A percentile compares a stretch with the other conserved stretches of the same genome.
These are phyloP conservation scores for Amylostereum areolatum DNA, from an alignment of 1,284 basidiomycete genomes.

Conservation along the genomic window DNA sequence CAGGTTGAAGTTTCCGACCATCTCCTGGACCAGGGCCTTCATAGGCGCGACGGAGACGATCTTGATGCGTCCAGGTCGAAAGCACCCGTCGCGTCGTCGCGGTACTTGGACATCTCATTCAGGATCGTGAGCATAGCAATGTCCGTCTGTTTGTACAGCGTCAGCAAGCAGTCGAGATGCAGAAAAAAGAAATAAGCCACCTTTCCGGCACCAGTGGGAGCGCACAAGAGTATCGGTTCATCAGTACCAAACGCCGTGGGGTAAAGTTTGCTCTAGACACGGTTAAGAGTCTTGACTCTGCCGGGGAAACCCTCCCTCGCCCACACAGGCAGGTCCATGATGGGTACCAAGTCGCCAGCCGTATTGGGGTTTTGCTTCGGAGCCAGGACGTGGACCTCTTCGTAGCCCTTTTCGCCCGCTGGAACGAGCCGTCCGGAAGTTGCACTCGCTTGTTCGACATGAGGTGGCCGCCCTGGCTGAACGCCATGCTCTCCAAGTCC, in stretches of 20 bases:
- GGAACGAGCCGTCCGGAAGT: conserved; percentile 96
- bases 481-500: conserved; percentile 93
- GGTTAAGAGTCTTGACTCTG: conserved; percentile 78
- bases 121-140: conserved; percentile 95
- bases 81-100: conserved; percentile 76
- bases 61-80: conserved; percentile 91
- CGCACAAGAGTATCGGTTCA: conserved; percentile 94
- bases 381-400: conserved; percentile 96
- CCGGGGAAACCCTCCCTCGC: conserved; percentile 71
- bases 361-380: conserved; percentile 63
- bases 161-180: conserved; percentile 3
- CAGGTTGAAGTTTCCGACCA: conserved; percentile 92
- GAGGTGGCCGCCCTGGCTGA: conserved; percentile 91
- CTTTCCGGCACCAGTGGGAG: conserved; percentile 98
- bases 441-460: conserved; percentile 99
- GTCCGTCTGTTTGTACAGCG: conserved; percentile 66
- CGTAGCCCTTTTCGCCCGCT: conserved; percentile 93
- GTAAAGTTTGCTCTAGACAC: conserved; percentile 90
- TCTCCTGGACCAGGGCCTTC: conserved; percentile 97
- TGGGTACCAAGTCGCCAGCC: conserved; percentile 71
- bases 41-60: conserved; percentile 98
- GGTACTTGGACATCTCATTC: conserved; percentile 81
- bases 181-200: conserved; percentile 34
- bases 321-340: conserved; percentile 82
- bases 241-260: conserved; percentile 95